Evolutionary conservation across 1,284 basidiomycete genomes (phyloP).

Genomic region (Austropuccinia psidii): DNA sequence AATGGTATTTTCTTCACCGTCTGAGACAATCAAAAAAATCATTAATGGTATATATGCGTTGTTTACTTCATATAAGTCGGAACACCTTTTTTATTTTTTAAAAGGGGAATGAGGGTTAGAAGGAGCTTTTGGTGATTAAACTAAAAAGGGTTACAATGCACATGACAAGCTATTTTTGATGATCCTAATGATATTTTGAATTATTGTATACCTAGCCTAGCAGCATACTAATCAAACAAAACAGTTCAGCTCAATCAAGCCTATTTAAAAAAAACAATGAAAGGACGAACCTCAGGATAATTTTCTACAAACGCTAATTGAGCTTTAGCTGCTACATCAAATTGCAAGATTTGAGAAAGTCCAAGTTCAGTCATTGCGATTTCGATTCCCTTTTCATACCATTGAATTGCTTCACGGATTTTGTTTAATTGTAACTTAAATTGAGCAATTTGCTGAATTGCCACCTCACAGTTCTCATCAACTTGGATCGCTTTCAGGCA

Average conservation of each 20-base stretch:
- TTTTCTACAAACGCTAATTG: conserved; percentile 71
- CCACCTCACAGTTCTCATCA: conserved; percentile 91
- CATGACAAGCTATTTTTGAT: no score
- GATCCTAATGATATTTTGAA: no score
- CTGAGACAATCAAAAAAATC: no score
- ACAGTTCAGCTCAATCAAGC: background rate
- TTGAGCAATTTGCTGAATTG: conserved; percentile 90
- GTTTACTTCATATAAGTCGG: no score
- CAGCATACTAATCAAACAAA: conserved; percentile 6
- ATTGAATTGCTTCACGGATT: conserved; percentile 73
- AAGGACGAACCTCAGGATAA: conserved; percentile 59
- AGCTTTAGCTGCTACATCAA: conserved; percentile 59
- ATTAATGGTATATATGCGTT: no score
- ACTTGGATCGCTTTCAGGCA: conserved; percentile 79
- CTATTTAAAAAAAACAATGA: background rate
- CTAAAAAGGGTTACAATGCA: no score
- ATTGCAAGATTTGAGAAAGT: conserved; percentile 56
- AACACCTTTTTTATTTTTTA: no score
- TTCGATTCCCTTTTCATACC: conserved; percentile 76
- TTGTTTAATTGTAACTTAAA: conserved; percentile 84
- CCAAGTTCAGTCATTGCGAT: conserved; percentile 87
- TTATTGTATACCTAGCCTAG: conserved; percentile 14
- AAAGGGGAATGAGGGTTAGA: no score
- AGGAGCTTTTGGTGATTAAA: no score
- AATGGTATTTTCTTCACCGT: no score